Evolutionary conservation across 495 filamentous ascomycete genomes (phyloP).

Genomic region (Trichoderma parareesei): DNA sequence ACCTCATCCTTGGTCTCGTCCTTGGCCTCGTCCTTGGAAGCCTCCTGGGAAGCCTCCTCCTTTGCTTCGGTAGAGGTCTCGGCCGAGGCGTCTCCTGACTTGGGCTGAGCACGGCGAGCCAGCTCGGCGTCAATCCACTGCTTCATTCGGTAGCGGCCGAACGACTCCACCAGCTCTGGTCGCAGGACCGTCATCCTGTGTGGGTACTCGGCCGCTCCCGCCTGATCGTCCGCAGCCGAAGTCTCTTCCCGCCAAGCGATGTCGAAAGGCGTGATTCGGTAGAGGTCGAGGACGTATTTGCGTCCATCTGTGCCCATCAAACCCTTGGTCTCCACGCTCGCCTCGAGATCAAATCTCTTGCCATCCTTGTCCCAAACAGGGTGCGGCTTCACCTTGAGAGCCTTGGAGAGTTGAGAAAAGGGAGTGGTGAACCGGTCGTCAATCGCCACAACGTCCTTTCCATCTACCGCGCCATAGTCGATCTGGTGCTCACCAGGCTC

Average conservation of each 20-base stretch:
- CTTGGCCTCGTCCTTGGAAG: constrained; percentile 20
- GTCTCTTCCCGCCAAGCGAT: constrained; percentile 76
- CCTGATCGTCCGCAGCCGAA: background rate
- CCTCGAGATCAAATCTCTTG: constrained; percentile 84
- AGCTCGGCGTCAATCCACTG: constrained; percentile 76
- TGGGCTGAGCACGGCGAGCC: constrained; percentile 29
- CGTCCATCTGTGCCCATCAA: constrained; percentile 93
- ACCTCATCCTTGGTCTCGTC: constrained; percentile 16
- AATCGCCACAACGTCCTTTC: constrained; percentile 87
- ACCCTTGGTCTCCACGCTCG: constrained; percentile 96
- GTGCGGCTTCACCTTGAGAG: constrained; percentile 85
- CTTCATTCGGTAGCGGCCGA: constrained; percentile 76
- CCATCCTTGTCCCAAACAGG: constrained; percentile 96
- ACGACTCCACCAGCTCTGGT: constrained; percentile 77
- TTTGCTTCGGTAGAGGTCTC: constrained; percentile 19
- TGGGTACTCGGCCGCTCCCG: constrained; percentile 56
- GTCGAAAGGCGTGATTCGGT: constrained; percentile 89
- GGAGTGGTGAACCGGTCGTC: constrained; percentile 75
- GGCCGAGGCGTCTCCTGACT: constrained; percentile 33
- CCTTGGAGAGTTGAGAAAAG: constrained; percentile 85
- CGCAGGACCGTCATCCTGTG: constrained; percentile 92
- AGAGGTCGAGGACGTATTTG: constrained; percentile 95
- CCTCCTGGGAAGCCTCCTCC: constrained; percentile 19
- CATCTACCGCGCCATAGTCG: constrained; percentile 96
- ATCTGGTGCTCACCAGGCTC: constrained; percentile 97